Base-by-base conservation (phyloP, 2,329 filamentous ascomycete genomes). In the Chrysoporthe austroafricana region DNA sequence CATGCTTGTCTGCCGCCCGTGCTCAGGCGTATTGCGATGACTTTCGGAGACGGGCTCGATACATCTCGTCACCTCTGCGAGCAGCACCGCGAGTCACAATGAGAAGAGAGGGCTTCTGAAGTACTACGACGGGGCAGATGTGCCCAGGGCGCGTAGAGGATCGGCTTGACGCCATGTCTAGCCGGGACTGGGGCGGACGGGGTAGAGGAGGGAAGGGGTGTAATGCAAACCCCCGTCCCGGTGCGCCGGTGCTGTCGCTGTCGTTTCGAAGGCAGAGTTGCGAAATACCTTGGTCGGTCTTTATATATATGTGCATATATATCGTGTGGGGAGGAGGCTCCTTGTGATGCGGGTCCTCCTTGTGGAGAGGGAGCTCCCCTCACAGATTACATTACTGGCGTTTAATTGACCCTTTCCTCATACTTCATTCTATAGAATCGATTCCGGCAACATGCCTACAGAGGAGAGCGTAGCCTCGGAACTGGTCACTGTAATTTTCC, bases 371-470 rank as follows among this genome's bases (percentile, higher is more conserved):
- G 46, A 2, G 26, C 43, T 57, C 57, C 57, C 63, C 63, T 68
- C 54, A 48, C 56, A 69, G 63, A 69, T 66, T 62, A 71, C 66
- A 71, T 68, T 70, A 71, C 63, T 62, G 71, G 71, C 70, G 71
- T 72, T 72, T 71, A 72, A 72, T 72, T 67, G 66, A 71, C 50
- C 43, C 39, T 54, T 62, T 66, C 21, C 63, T 62, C 18, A 60
- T 54, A 58, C 48, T 50, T 62, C 2, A 34, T 60, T 46, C 13
- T 4, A 50, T n/a, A 42, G 48, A 34, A 50, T 18, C n/a, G 14
- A 42, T 50, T 42, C 34, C n/a, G 6, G n/a, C 21, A 34, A 46
- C 34, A 56, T 48, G 32, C 26, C 44, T 18, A 61, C 42, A 26
- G 39, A 48, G n/a, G 34, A 7, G 16, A 60, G 21, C 4, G 26